Evolutionary conservation across 2,329 filamentous ascomycete genomes (phyloP).

Genomic region (Myotisia sp.): DNA sequence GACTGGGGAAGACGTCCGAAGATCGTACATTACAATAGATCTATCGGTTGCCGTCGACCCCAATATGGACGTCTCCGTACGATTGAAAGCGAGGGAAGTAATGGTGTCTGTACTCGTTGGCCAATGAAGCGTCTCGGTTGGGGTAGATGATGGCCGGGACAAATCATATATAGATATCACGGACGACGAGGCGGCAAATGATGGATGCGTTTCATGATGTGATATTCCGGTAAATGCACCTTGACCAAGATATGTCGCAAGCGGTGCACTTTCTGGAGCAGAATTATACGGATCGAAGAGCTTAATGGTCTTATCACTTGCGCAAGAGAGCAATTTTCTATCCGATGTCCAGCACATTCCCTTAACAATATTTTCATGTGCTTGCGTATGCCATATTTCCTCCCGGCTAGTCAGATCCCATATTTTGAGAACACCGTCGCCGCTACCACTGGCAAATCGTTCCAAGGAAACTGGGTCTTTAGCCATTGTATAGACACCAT

Average conservation of each 20-base stretch:
- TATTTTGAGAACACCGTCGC: slow-evolving; percentile 86
- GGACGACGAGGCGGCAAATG: slow-evolving; percentile 63
- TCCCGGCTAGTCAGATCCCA: slow-evolving; percentile 66
- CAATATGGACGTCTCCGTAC: slow-evolving; percentile 81
- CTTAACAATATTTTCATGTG: slow-evolving; percentile 90
- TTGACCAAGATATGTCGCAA: slow-evolving; percentile 70
- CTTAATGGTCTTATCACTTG: slow-evolving; percentile 73
- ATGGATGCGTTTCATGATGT: slow-evolving; percentile 63
- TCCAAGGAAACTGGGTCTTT: slow-evolving; percentile 64
- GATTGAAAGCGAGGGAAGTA: slow-evolving; percentile 76
- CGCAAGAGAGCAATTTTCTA: slow-evolving; percentile 72
- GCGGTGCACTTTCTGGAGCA: slow-evolving; percentile 51
- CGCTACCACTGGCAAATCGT: slow-evolving; percentile 66
- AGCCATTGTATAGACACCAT: slow-evolving; percentile 70
- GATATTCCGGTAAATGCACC: slow-evolving; percentile 72
- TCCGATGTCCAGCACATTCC: slow-evolving; percentile 79
- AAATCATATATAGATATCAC: slow-evolving; percentile 81
- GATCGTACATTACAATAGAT: slow-evolving; percentile 78
- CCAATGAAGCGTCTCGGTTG: slow-evolving; percentile 72
- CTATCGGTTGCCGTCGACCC: slow-evolving; percentile 76
- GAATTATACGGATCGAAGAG: slow-evolving; percentile 81
- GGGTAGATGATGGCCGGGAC: slow-evolving; percentile 58
- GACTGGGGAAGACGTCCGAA: slow-evolving; percentile 71
- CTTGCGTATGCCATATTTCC: slow-evolving; percentile 62
- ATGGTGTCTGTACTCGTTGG: slow-evolving; percentile 84